Percentiles rank a stretch among this genome's conserved stretches.
Conservation (phyloP, 2,329 filamentous ascomycete species). For the Leptographium lundbergii region DNA sequence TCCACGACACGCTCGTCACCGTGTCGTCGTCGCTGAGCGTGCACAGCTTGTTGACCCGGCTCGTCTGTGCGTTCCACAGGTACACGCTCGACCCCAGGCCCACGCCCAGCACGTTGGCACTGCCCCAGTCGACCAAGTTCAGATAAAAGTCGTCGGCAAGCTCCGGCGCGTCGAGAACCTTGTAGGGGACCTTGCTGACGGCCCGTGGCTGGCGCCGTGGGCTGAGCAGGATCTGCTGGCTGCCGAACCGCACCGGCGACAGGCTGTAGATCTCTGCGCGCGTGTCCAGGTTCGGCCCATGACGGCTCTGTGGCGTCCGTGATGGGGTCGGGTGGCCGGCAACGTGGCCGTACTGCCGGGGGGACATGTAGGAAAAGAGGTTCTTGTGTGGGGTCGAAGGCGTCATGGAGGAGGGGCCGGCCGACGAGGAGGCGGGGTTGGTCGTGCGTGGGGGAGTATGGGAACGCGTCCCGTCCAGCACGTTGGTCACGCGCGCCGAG, state of each 20-base stretch:
- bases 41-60: conserved; percentile 86
- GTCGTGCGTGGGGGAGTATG: conserved; percentile 56
- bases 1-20: conserved; percentile 96
- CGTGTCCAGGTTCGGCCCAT: conserved; percentile 80
- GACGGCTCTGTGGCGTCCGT: conserved; percentile 76
- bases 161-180: conserved; percentile 92
- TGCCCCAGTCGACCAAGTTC: conserved; percentile 96
- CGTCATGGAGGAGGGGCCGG: conserved; percentile 63
- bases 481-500: conserved; percentile 39
- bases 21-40: conserved; percentile 68
- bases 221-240: conserved; percentile 84
- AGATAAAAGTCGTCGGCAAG: conserved; percentile 96
- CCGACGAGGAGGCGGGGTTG: conserved; percentile 6
- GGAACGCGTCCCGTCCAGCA: conserved; percentile 56
- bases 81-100: conserved; percentile 89
- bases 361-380: conserved; percentile 82
- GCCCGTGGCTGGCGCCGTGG: conserved; percentile 78
- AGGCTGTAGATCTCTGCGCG: conserved; percentile 89
- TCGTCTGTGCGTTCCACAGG: conserved; percentile 93
- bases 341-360: conserved; percentile 53
- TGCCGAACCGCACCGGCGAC: conserved; percentile 84
- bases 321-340: conserved; percentile 80
- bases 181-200: conserved; percentile 94
- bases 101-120: conserved; percentile 85
- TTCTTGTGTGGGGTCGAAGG: conserved; percentile 97